A percentile compares a stretch with the other conserved stretches of the same genome.
Conservation (phyloP, 345 rosid genomes). For the Excoecaria agallocha region DNA sequence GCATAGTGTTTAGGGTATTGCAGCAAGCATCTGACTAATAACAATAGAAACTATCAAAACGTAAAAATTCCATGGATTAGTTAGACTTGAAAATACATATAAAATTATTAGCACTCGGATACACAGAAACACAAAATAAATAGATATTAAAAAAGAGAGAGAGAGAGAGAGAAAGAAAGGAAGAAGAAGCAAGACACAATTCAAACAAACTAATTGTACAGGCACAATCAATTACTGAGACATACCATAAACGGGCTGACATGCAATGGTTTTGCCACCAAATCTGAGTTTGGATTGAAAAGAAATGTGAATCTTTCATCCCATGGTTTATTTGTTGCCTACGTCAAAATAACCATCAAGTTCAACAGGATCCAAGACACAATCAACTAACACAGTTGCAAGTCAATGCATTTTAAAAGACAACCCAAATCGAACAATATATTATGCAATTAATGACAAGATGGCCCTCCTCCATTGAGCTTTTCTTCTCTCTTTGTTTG, state of each 20-base stretch:
- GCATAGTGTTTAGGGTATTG: neutral
- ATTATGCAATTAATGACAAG: neutral
- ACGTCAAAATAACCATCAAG: constrained; percentile 10
- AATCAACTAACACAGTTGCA: neutral
- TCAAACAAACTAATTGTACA: neutral
- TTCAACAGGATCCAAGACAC: constrained; percentile 3
- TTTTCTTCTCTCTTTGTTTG: neutral
- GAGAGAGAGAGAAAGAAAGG: too few relatives aligned
- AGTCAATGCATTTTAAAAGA: neutral
- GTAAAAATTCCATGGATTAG: neutral
- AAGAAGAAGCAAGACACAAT: neutral
- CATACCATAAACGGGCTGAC: constrained; percentile 98
- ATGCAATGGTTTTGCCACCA: constrained; percentile 81
- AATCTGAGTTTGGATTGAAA: constrained; percentile 75
- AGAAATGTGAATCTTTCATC: constrained; percentile 76
- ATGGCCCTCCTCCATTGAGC: neutral
- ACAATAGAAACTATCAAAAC: neutral
- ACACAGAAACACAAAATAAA: too few relatives aligned
- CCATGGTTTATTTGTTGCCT: constrained; percentile 99
- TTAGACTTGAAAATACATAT: neutral
- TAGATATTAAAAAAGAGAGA: too few relatives aligned
- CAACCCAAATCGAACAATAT: neutral
- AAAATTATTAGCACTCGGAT: neutral
- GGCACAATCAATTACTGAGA: neutral
- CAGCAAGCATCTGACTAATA: neutral